Evolutionary conservation across 257 asterid genomes (phyloP), one percentile per base, ranked within the genome.

Genomic region (Knoxia roxburghii): DNA sequence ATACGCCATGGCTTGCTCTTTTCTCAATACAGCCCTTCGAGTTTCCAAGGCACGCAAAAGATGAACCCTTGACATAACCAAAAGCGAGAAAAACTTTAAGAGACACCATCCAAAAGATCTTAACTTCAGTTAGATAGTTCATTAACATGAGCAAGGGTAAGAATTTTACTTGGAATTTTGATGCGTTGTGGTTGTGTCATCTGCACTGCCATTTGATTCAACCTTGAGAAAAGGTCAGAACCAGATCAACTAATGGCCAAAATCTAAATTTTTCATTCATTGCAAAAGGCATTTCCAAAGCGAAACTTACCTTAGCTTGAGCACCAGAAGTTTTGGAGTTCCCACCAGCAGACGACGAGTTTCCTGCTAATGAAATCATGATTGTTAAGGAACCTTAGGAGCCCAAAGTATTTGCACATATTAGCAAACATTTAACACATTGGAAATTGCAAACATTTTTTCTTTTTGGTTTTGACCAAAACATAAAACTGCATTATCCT

Each of bases 1-100:
- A 65, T 85, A 87, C 49, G 97, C 95, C 97, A 89, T 89, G 30
- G 94, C 95, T 73, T 87, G 95, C 83, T 89, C 97, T 71, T 85
- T 89, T 85, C 80, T 79, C 37, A 89, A 85, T 57, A 85, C 82
- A n/a, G 88, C 87, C 72, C 81, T 87, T 64, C 97, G 87, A 35
- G 85, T 72, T 81, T 85, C 95, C 78, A 89, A 52, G 71, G 81
- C 88, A 54, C 91, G 88, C 64, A 85, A 87, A 63, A 89, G 93
- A 68, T 85, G 85, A 75, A 80, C 55, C 85, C 96, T 89, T 71
- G 29, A 61, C 74, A 77, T 62, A 41, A 30, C 50, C 72, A 75
- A 33, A 6, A n/a, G 48, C 29, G 14, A 43, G 27, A 10, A n/a
- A 72, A n/a, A 53, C 51, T 41, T 55, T 64, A 40, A 23, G 53